These are phyloP conservation scores for Pseudogymnoascus sp. DNA, from an alignment of 2,329 filamentous ascomycete species.

Conservation along the genomic window DNA sequence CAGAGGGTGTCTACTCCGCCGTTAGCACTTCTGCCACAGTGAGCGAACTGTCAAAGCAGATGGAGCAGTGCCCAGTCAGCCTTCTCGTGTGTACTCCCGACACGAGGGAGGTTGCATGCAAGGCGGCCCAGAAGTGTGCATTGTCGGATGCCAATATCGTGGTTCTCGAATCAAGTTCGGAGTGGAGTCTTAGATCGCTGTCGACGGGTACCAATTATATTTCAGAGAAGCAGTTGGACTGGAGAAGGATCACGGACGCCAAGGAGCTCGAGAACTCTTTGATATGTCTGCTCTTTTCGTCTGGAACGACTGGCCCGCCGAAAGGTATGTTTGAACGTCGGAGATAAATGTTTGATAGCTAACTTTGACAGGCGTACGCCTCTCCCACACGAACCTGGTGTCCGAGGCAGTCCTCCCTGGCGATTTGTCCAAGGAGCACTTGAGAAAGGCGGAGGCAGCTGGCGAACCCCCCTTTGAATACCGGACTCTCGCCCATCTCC, in stretches of 20 bases:
- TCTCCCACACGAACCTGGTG: slow-evolving; percentile 69
- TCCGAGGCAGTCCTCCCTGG: slow-evolving; percentile 40
- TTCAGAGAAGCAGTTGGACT: slow-evolving; percentile 36
- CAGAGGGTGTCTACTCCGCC: slow-evolving; percentile 69
- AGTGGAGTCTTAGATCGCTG: slow-evolving; percentile 52
- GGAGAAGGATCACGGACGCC: slow-evolving; percentile 54
- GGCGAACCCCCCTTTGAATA: slow-evolving; percentile 27
- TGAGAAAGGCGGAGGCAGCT: slow-evolving; percentile 12
- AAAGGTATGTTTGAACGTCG: slow-evolving; percentile 40
- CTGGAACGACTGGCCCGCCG: slow-evolving; percentile 70
- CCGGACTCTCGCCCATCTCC: slow-evolving; percentile 37
- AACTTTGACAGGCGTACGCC: slow-evolving; percentile 52
- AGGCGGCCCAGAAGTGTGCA: slow-evolving; percentile 43
- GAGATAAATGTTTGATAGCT: slow-evolving; percentile 3
- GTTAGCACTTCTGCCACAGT: slow-evolving; percentile 63
- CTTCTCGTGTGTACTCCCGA: slow-evolving; percentile 58
- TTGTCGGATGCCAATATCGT: slow-evolving; percentile 50
- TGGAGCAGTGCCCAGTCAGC: slow-evolving; percentile 59
- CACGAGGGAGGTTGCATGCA: slow-evolving; percentile 52
- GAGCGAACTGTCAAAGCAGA: slow-evolving; percentile 66
- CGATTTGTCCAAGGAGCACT: slow-evolving; percentile 26
- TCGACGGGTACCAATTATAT: slow-evolving; percentile 46
- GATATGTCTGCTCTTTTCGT: slow-evolving; percentile 68
- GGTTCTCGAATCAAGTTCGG: slow-evolving; percentile 47
- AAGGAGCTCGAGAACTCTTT: slow-evolving; percentile 40